These are phyloP conservation scores for Fragaria nilgerrensis DNA, from an alignment of 306 rosid genomes.

Conservation along the genomic window DNA sequence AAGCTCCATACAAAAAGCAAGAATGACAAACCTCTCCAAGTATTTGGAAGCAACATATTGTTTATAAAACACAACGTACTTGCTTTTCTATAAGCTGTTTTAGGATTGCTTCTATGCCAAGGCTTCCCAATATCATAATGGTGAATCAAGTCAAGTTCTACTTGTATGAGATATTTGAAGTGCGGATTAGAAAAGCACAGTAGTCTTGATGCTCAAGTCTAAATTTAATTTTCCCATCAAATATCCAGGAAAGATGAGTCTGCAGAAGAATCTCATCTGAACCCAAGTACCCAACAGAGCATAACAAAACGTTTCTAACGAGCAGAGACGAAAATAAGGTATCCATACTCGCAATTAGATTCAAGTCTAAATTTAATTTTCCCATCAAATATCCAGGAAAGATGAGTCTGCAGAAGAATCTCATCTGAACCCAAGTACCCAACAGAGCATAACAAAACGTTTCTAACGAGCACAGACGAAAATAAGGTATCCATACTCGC, in stretches of 20 bases:
- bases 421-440: not conserved
- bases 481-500: not conserved
- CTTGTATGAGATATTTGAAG: not conserved
- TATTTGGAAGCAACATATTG: constrained; percentile 3
- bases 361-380: not conserved
- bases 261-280: not conserved
- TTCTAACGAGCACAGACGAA: not conserved
- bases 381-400: not conserved
- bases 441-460: not conserved
- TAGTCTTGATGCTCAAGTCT: not conserved
- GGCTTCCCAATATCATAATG: constrained; percentile 13
- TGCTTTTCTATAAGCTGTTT: not conserved
- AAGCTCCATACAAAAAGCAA: constrained; percentile 13
- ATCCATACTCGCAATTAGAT: not conserved
- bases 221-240: not conserved
- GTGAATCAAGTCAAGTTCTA: not conserved
- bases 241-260: not conserved
- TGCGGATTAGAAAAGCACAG: not conserved
- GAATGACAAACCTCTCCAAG: constrained; percentile 9
- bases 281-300: not conserved
- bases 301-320: not conserved
- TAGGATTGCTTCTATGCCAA: constrained; percentile 23
- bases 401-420: not conserved
- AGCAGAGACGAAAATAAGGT: not conserved
- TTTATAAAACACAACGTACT: not conserved